Base-by-base conservation (phyloP, 1,139 yeast species). In the Kodamaea sp. region DNA sequence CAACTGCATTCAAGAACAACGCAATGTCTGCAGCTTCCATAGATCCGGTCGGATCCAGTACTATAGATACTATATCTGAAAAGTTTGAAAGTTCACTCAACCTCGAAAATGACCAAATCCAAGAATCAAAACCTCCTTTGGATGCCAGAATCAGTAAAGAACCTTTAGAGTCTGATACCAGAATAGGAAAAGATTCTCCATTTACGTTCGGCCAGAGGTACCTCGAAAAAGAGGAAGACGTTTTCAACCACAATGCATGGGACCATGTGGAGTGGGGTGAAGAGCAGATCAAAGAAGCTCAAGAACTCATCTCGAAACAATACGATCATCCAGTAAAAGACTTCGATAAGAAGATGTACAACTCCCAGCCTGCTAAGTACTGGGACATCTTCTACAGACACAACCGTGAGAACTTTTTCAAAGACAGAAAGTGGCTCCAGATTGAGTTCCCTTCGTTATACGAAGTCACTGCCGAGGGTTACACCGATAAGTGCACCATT, bases 221-320 rank as follows among this genome's bases (percentile, higher is more conserved):
- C 46, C 68, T 92, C 40, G 75, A 74, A 5, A 77, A 81, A 31
- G 84, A 80, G 22, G 80, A 83, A 4, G 90, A 88, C 27, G 96
- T 94, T 1, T 92, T 95, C 80, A 76, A 77, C 44, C 95, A 86
- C 56, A 92, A 92, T 59, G 98, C 99, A 0, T 92, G 99, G 83
- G 99, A 92, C 57, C 96, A 94, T 56, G 97, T 89, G 14, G 96
- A 89, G 54, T 90, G 97, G 96, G 97, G 95, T 31, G 89, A 84
- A 32, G 96, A 88, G 48, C 97, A 94, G 56, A 63, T 82, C 19
- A 58, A 69, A 14, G 80, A 83, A 46, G 96, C 97, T 3, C 75
- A 85, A 55, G 80, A 73, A 47, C 78, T 83, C 59, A 84, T 92
- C 19, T 64, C 76, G 10, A 76, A 79, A 45, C 99, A 92, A 56